Evolutionary conservation across 2,329 filamentous ascomycete species (phyloP), one percentile per base, ranked within the genome.

Genomic region (Zymoseptoria brevis): DNA sequence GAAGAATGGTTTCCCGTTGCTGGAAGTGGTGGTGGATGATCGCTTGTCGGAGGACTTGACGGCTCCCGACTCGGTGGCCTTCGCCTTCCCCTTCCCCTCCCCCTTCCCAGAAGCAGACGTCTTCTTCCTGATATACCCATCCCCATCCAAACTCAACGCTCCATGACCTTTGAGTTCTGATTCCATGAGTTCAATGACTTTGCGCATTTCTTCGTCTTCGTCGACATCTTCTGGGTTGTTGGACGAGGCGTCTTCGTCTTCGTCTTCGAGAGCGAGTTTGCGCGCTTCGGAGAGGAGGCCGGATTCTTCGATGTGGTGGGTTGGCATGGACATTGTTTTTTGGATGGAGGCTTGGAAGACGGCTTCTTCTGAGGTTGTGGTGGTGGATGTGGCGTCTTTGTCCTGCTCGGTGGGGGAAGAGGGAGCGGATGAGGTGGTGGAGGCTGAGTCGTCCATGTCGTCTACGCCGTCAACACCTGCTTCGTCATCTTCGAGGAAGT

Each of bases 271-370:
- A 56, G 60, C 77, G 13, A 74, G 63, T 54, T 65, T 70, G 9
- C 72, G 63, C 8, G 72, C 72, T 64, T 74, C 72, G 16, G 68
- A 68, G 8, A 72, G 58, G 2, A 74, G 58, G 4, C 72, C 72
- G 11, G 60, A 68, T 50, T 64, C 68, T 57, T 73, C 67, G 45
- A 72, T 64, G 13, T 73, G 65, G 19, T 74, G 73, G 3, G 77
- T 73, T 7, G 82, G 79, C 72, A 85, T 79, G 0, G 89, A 89
- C 87, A 94, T 92, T 86, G 95, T 92, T 70, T 95, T 89, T 61
- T 86, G 84, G 90, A 99, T 96, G 81, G 96, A 90, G 56, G 79
- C 83, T 8, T 87, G 81, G 66, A 96, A 96, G 57, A 93, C 87
- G 41, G 86, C 84, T 72, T 97, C 92, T 64, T 96, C 85, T 65